phyloP scores from a whole-genome alignment of 2,329 filamentous ascomycete species.

The Zasmidium cellare region DNA sequence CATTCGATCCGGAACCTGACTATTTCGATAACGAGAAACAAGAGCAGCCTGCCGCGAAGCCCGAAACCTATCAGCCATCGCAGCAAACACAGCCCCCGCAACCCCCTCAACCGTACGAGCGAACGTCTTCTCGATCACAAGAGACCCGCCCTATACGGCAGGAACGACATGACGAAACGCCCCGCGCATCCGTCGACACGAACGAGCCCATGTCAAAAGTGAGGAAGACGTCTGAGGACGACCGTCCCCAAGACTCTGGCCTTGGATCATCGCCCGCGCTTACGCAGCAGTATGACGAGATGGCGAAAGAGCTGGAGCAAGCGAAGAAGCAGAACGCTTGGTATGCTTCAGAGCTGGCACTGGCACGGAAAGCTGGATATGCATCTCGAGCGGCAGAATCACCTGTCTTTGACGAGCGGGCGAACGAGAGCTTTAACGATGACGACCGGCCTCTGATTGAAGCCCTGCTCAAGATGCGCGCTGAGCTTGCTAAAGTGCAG shows the following conservation, averaged over 20 bases:
- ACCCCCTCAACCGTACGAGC: constrained; percentile 7
- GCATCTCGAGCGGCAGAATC: constrained; percentile 58
- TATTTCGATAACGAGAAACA: constrained; percentile 12
- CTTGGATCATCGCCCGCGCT: constrained; percentile 60
- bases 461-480: constrained; percentile 85
- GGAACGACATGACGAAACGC: constrained; percentile 22
- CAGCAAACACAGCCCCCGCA: constrained; percentile 20
- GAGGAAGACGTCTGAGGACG: constrained; percentile 36
- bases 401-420: constrained; percentile 73
- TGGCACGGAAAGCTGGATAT: constrained; percentile 90
- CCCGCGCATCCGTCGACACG: constrained; percentile 25
- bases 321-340: constrained; percentile 87
- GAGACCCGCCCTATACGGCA: constrained; percentile 31
- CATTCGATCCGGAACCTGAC: constrained; percentile 14
- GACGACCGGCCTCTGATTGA: constrained; percentile 91
- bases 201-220: constrained; percentile 29
- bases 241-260: constrained; percentile 59
- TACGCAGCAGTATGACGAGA: constrained; percentile 67
- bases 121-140: constrained; percentile 17
- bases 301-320: constrained; percentile 84
- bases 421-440: constrained; percentile 79
- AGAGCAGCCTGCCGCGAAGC: constrained; percentile 22
- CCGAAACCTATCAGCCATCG: constrained; percentile 35
- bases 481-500: constrained; percentile 87
- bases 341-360: constrained; percentile 92